These are phyloP conservation scores for Arabidopsis arenosa DNA, from an alignment of 345 rosid species.

Conservation along the genomic window DNA sequence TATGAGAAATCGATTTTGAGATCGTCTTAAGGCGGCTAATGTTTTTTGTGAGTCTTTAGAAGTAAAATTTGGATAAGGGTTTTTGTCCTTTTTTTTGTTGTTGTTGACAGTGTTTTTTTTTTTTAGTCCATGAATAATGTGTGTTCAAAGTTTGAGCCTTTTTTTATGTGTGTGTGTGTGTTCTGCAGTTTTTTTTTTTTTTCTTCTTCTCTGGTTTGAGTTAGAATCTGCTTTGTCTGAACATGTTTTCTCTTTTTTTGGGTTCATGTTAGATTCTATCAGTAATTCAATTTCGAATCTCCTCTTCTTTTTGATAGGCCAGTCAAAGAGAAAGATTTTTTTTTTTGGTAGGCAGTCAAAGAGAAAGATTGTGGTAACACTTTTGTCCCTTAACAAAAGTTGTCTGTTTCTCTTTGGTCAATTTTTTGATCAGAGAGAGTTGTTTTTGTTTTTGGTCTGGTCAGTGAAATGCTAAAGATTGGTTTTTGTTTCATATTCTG, in stretches of 20 bases:
- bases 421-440: slow-evolving; percentile 15
- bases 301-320: slow-evolving; percentile 12
- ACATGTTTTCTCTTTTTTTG: slow-evolving; percentile 11
- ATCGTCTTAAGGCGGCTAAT: slow-evolving; percentile 26
- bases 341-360: slow-evolving; percentile 30
- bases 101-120: background rate
- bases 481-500: slow-evolving; percentile 9
- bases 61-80: background rate
- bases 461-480: slow-evolving; percentile 10
- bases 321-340: slow-evolving; percentile 21
- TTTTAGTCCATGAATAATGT: slow-evolving; percentile 3
- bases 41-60: slow-evolving; percentile 25
- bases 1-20: background rate
- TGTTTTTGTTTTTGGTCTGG: slow-evolving; percentile 10
- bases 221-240: slow-evolving; percentile 15
- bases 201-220: background rate
- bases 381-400: slow-evolving; percentile 22
- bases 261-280: slow-evolving; percentile 28
- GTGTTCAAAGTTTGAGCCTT: slow-evolving; percentile 20
- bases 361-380: background rate
- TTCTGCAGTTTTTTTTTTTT: slow-evolving; percentile 1
- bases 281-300: slow-evolving; percentile 9
- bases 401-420: background rate
- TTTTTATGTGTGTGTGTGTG: slow-evolving; percentile 1
- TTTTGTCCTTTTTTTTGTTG: background rate